Percentiles rank a stretch among this genome's conserved stretches.
Evolutionary conservation across 225 moss, liverwort and hornwort genomes (phyloP).

Genomic region (Marchantia paleacea): DNA sequence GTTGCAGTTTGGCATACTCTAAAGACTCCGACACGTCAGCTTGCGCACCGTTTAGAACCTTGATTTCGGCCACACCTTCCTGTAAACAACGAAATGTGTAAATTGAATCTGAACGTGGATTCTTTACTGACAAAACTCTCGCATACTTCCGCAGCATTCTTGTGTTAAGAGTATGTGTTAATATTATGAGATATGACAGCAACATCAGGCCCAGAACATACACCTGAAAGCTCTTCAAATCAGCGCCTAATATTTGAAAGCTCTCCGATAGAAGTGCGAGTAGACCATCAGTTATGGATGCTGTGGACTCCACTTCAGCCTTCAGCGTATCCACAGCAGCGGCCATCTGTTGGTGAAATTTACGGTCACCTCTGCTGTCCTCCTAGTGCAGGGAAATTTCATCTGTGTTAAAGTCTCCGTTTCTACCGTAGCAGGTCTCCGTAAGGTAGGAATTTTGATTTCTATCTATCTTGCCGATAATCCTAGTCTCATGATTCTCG

Average conservation of each 20-base stretch:
- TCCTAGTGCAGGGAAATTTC: constrained; percentile 31
- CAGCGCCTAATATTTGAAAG: constrained; percentile 30
- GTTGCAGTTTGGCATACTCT: constrained; percentile 30
- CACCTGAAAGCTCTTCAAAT: constrained; percentile 47
- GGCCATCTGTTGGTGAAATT: constrained; percentile 26
- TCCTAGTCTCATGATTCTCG: neutral
- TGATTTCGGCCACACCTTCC: constrained; percentile 38
- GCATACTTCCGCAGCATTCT: neutral
- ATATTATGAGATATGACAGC: neutral
- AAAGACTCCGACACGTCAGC: constrained; percentile 27
- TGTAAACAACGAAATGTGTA: constrained; percentile 6
- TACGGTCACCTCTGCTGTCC: constrained; percentile 23
- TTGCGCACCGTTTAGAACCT: constrained; percentile 21
- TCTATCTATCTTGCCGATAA: neutral
- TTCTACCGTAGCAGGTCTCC: neutral
- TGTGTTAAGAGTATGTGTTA: neutral
- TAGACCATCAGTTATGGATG: constrained; percentile 35
- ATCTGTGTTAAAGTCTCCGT: constrained; percentile 7
- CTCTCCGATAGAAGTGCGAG: constrained; percentile 33
- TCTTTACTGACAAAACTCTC: neutral
- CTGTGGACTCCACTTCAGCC: constrained; percentile 39
- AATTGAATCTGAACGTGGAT: neutral
- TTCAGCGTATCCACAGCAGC: constrained; percentile 41
- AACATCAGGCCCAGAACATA: constrained; percentile 24
- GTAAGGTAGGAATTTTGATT: neutral